These are phyloP conservation scores for Ophiostoma novo-ulmi DNA, from an alignment of 2,329 filamentous ascomycete genomes.

Conservation along the genomic window DNA sequence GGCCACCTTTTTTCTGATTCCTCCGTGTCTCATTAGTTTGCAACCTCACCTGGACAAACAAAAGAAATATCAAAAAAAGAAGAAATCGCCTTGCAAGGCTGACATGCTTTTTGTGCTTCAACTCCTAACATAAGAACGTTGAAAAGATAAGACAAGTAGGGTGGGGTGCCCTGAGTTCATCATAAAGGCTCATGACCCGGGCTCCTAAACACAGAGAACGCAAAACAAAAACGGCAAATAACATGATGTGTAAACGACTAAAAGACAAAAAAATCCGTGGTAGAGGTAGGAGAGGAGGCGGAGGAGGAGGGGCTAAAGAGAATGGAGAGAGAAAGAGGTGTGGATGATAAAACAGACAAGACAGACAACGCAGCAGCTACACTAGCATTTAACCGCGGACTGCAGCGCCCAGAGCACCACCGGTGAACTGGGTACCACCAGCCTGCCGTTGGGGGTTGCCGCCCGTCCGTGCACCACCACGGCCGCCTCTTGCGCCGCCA, in stretches of 20 bases:
- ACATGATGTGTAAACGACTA: background rate
- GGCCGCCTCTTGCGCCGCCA: slow-evolving; percentile 57
- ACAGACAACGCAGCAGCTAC: slow-evolving; percentile 13
- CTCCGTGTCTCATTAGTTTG: slow-evolving; percentile 7
- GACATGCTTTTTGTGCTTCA: slow-evolving; percentile 16
- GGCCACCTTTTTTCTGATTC: slow-evolving; percentile 2
- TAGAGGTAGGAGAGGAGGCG: background rate
- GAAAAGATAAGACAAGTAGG: slow-evolving; percentile 9
- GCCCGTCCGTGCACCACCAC: slow-evolving; percentile 55
- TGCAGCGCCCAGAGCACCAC: slow-evolving; percentile 68
- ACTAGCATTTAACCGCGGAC: slow-evolving; percentile 49
- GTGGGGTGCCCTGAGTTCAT: slow-evolving; percentile 3
- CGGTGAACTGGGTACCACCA: slow-evolving; percentile 74
- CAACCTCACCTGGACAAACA: slow-evolving; percentile 2
- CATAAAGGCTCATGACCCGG: slow-evolving; percentile 10
- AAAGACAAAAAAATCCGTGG: background rate
- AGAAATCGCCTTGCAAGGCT: slow-evolving; percentile 12
- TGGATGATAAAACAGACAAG: background rate
- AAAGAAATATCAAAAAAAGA: slow-evolving; percentile 7
- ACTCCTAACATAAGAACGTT: slow-evolving; percentile 5
- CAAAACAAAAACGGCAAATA: background rate
- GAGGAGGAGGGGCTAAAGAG: background rate
- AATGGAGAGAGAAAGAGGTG: background rate
- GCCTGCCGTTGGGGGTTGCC: slow-evolving; percentile 61
- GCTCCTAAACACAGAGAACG: background rate